These are phyloP conservation scores for Abortiporus biennis DNA, from an alignment of 1,284 basidiomycete species.

Conservation along the genomic window DNA sequence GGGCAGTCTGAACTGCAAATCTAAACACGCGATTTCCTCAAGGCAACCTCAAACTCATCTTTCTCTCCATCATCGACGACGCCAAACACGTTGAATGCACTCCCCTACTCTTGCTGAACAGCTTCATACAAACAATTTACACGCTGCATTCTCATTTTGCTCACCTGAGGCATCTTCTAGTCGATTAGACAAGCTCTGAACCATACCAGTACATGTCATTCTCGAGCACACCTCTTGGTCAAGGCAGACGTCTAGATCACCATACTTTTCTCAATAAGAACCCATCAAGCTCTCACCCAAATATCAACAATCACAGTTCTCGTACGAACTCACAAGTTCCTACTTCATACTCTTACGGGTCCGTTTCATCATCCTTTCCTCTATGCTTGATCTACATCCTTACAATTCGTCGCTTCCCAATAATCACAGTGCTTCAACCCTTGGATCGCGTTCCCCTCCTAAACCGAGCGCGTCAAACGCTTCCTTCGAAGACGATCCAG, in stretches of 20 bases:
- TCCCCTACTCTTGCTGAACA: too few relatives aligned
- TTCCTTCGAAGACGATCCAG: slow-evolving; percentile 28
- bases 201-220: slow-evolving; percentile 63
- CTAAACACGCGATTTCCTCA: too few relatives aligned
- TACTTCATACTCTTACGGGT: slow-evolving; percentile 67
- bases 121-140: too few relatives aligned
- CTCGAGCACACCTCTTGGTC: slow-evolving; percentile 72
- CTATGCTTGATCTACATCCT: slow-evolving; percentile 10
- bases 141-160: too few relatives aligned
- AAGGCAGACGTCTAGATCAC: slow-evolving; percentile 79
- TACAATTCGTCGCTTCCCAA: slow-evolving; percentile 16
- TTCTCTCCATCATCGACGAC: too few relatives aligned
- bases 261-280: slow-evolving; percentile 67
- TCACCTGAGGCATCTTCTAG: background rate
- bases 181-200: slow-evolving; percentile 1
- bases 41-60: too few relatives aligned
- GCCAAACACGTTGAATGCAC: too few relatives aligned
- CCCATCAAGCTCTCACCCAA: slow-evolving; percentile 23
- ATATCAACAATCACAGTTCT: too few relatives aligned
- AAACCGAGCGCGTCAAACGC: slow-evolving; percentile 30
- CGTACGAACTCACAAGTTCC: slow-evolving; percentile 28
- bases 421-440: slow-evolving; percentile 46
- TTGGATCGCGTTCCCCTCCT: slow-evolving; percentile 53
- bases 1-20: too few relatives aligned
- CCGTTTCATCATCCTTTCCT: slow-evolving; percentile 21